A percentile compares a stretch with the other conserved stretches of the same genome.
Evolutionary conservation across 768 basidiomycete species (phyloP).

Genomic region (Naganishia antarctica): DNA sequence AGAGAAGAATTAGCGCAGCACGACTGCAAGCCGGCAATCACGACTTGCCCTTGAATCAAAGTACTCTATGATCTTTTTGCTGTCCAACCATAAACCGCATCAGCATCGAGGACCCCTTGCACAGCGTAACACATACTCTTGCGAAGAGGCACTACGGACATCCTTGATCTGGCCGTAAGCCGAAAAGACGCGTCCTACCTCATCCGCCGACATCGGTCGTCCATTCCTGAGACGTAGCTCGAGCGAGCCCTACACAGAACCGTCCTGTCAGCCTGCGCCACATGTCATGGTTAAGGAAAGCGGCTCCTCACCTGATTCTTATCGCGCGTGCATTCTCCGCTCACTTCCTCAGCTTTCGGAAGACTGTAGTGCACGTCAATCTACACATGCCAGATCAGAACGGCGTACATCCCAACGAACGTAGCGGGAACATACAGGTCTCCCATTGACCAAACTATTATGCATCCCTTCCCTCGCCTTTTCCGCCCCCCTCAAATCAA

Average conservation of each 20-base stretch:
- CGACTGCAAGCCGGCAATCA: background rate
- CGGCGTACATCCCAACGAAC: background rate
- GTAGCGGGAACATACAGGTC: constrained; percentile 63
- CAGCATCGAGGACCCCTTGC: constrained; percentile 50
- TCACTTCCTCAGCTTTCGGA: constrained; percentile 75
- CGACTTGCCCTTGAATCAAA: constrained; percentile 74
- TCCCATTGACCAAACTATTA: constrained; percentile 76
- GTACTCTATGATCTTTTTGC: constrained; percentile 87
- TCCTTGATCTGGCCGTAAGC: constrained; percentile 86
- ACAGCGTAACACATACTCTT: constrained; percentile 55
- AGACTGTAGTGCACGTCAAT: constrained; percentile 98
- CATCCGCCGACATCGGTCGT: constrained; percentile 11
- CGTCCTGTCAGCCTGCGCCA: background rate
- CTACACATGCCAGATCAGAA: constrained; percentile 50
- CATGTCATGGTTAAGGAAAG: background rate
- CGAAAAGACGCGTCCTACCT: constrained; percentile 71
- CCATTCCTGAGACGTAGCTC: constrained; percentile 46
- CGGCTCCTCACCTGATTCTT: constrained; percentile 69
- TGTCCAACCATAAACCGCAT: constrained; percentile 43
- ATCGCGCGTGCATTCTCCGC: constrained; percentile 61
- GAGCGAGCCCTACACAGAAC: constrained; percentile 64
- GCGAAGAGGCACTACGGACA: constrained; percentile 54
- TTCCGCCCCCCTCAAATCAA: constrained; percentile 86
- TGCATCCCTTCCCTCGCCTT: constrained; percentile 85
- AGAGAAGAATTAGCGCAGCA: background rate